Evolutionary conservation across 2,329 filamentous ascomycete genomes (phyloP).

Genomic region (Gremmenia infestans): DNA sequence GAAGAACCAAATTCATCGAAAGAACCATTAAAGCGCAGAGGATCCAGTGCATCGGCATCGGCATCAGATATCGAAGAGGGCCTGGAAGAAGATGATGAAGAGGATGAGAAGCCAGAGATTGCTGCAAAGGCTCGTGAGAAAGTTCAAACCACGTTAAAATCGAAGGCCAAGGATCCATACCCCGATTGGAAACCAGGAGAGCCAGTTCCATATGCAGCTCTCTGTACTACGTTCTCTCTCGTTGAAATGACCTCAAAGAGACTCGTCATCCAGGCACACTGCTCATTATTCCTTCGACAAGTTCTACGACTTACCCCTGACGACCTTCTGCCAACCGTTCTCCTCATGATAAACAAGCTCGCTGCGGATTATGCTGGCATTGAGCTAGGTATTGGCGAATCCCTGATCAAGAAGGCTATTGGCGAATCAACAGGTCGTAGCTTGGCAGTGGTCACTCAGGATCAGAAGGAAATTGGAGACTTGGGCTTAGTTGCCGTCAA

Average conservation of each 20-base stretch:
- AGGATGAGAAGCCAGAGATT: constrained; percentile 63
- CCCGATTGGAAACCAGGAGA: constrained; percentile 89
- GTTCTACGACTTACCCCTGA: constrained; percentile 86
- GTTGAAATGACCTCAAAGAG: constrained; percentile 94
- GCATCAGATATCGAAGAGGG: constrained; percentile 44
- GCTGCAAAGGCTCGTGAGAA: constrained; percentile 74
- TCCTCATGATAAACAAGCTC: constrained; percentile 97
- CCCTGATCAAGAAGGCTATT: constrained; percentile 97
- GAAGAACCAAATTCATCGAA: constrained; percentile 24
- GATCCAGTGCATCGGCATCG: constrained; percentile 36
- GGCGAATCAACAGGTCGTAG: constrained; percentile 90
- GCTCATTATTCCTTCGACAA: constrained; percentile 84
- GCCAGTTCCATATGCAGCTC: constrained; percentile 87
- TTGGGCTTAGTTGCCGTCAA: constrained; percentile 92
- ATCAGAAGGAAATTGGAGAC: constrained; percentile 95
- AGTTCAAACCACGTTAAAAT: constrained; percentile 70
- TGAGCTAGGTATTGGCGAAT: constrained; percentile 97
- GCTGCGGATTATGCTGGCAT: constrained; percentile 95
- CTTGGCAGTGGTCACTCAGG: constrained; percentile 83
- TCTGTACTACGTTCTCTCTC: constrained; percentile 91
- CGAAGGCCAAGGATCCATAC: constrained; percentile 71
- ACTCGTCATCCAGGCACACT: constrained; percentile 81
- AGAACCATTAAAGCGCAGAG: constrained; percentile 17
- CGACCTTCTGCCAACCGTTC: constrained; percentile 80
- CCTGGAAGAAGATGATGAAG: constrained; percentile 48